Conservation (phyloP, 805 yeast genomes). For the Zygoascus flipseniorum region DNA sequence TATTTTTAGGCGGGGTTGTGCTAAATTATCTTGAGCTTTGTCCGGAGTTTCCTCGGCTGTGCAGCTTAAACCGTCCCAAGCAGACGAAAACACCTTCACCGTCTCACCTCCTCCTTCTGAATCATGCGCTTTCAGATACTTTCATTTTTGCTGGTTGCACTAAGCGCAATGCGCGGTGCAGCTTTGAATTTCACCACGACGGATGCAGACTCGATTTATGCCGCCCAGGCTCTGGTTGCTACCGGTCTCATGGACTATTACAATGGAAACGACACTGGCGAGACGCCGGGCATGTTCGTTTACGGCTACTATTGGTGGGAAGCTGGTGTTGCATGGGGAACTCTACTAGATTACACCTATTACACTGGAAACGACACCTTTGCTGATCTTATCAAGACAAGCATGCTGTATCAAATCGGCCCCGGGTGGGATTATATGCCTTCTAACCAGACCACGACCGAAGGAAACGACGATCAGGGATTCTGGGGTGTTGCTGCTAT, state of each 20-base stretch:
- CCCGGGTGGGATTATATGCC: constrained; percentile 64
- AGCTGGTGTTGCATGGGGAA: constrained; percentile 65
- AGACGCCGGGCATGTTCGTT: constrained; percentile 63
- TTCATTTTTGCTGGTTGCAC: not conserved
- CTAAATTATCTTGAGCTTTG: too few relatives aligned
- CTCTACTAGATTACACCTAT: constrained; percentile 70
- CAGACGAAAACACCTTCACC: not conserved
- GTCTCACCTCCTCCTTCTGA: not conserved
- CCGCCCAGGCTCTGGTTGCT: constrained; percentile 53
- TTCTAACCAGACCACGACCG: constrained; percentile 69
- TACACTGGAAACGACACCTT: constrained; percentile 62
- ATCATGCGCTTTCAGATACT: not conserved
- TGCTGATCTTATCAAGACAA: constrained; percentile 46
- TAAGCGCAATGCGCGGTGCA: not conserved
- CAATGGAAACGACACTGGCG: constrained; percentile 55
- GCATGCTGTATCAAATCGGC: constrained; percentile 61
- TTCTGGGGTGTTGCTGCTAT: constrained; percentile 86
- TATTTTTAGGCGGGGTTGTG: too few relatives aligned
- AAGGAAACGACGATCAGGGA: constrained; percentile 91
- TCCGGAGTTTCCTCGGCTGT: not conserved
- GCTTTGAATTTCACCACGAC: constrained; percentile 14
- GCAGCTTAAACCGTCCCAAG: not conserved
- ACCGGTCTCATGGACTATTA: constrained; percentile 78
- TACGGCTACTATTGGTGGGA: constrained; percentile 88
- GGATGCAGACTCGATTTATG: constrained; percentile 18